Conservation (phyloP, 1,284 basidiomycete genomes). For the Apiotrichum siamense region DNA sequence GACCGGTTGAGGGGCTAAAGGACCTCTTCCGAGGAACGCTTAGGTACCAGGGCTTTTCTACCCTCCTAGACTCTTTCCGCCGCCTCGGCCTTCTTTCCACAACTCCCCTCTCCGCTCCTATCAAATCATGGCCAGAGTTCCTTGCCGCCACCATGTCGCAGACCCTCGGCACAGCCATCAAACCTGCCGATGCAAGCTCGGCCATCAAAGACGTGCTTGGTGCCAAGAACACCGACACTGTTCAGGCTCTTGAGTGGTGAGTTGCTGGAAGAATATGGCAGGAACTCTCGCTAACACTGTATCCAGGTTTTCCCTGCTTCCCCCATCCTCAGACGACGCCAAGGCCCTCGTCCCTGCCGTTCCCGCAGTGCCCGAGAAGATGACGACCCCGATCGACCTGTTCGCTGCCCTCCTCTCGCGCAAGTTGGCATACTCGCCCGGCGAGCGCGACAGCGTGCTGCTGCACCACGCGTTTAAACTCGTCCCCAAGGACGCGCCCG, state of each 20-base stretch:
- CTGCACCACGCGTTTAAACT: constrained; percentile 70
- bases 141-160: constrained; percentile 14
- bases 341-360: too few species aligned
- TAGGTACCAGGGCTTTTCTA: constrained; percentile 81
- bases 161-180: constrained; percentile 2
- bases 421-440: constrained; percentile 64
- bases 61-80: constrained; percentile 68
- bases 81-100: constrained; percentile 64
- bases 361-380: constrained; percentile 4
- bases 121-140: constrained; percentile 28
- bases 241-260: constrained; percentile 59
- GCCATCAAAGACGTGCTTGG: constrained; percentile 6
- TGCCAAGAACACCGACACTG: constrained; percentile 40
- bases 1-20: constrained; percentile 51
- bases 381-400: constrained; percentile 62
- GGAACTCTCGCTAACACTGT: neutral
- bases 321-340: constrained; percentile 31
- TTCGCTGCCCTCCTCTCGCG: constrained; percentile 69
- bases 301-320: constrained; percentile 49
- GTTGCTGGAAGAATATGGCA: neutral
- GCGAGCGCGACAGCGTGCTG: constrained; percentile 81
- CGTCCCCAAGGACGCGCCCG: constrained; percentile 17
- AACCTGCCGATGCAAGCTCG: neutral
- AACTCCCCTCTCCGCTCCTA: constrained; percentile 31
- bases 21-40: constrained; percentile 82